Evolutionary conservation across 202 grass and related monocot species (phyloP), one percentile per base, ranked within the genome.

Genomic region (Eragrostis tef): DNA sequence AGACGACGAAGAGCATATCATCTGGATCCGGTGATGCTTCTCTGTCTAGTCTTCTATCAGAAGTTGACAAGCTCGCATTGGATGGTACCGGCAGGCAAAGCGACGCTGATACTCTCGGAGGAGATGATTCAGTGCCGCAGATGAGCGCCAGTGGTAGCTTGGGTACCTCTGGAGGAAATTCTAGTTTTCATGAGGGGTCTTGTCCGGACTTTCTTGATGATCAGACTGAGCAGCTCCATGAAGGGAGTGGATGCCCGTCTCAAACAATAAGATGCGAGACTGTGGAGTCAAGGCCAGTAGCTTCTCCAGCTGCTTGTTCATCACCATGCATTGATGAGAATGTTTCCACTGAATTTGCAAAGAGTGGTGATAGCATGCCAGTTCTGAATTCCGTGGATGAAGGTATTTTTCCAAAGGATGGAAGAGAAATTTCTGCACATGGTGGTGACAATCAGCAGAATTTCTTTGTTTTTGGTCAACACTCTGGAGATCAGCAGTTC

Each of bases 381-480:
- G 5, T 50, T 17, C 10, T 0, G 3, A 5, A 77, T 72, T 81
- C 82, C 60, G 56, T 10, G 6, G 78, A 71, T 62, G 12, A 68
- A 83, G 61, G 27, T 52, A 29, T 10, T 56, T 75, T 52, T 27
- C 15, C 64, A 24, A 75, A 76, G 27, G 43, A 81, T 62, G 64
- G 16, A 70, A 84, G 59, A 60, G 24, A 11, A 10, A 16, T 36
- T 74, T 60, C 67, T 67, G 74, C 49, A 62, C 11, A 20, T 57
- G 39, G 39, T 51, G 71, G 4, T 66, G 34, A 81, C 65, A 73
- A 25, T 17, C 48, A 77, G 3, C 77, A 71, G 3, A 63, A 20
- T 71, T 54, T 74, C 43, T 84, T 88, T 79, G 75, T 88, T 62
- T 88, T 89, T 42, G 82, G 87, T 77, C 71, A 64, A 14, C 79